phyloP scores from a whole-genome alignment of 2,329 filamentous ascomycete species.

The Xylaria sp. region DNA sequence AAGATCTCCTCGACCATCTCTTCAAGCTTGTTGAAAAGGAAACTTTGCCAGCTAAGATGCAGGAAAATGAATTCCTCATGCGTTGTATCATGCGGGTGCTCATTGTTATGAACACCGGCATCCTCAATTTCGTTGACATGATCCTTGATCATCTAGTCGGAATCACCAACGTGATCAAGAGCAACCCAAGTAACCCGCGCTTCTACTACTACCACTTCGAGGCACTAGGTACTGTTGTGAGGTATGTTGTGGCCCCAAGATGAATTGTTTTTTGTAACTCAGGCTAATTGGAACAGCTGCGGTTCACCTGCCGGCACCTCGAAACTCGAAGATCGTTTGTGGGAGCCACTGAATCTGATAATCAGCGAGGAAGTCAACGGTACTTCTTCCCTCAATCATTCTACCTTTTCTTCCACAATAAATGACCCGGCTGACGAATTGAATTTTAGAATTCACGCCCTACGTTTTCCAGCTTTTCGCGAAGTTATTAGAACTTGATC shows the following conservation, averaged over 20 bases:
- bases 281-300: slow-evolving; percentile 50
- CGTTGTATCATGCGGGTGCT: slow-evolving; percentile 97
- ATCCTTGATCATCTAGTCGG: slow-evolving; percentile 83
- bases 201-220: slow-evolving; percentile 99
- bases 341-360: slow-evolving; percentile 79
- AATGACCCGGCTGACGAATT: slow-evolving; percentile 35
- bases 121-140: slow-evolving; percentile 72
- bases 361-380: slow-evolving; percentile 80
- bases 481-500: slow-evolving; percentile 84
- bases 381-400: slow-evolving; percentile 40
- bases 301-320: slow-evolving; percentile 66
- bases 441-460: slow-evolving; percentile 77
- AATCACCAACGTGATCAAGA: slow-evolving; percentile 89
- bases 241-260: slow-evolving; percentile 44
- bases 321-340: slow-evolving; percentile 79
- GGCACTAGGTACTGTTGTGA: slow-evolving; percentile 85
- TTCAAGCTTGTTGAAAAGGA: slow-evolving; percentile 91
- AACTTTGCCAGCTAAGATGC: slow-evolving; percentile 83
- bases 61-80: slow-evolving; percentile 99
- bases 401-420: neutral
- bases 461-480: slow-evolving; percentile 97
- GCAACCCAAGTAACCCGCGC: slow-evolving; percentile 93
- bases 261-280: neutral
- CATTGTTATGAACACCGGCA: slow-evolving; percentile 86
- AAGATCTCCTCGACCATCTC: slow-evolving; percentile 84